These are phyloP conservation scores for Malus hybrid DNA, from an alignment of 331 rosid genomes.

Conservation along the genomic window DNA sequence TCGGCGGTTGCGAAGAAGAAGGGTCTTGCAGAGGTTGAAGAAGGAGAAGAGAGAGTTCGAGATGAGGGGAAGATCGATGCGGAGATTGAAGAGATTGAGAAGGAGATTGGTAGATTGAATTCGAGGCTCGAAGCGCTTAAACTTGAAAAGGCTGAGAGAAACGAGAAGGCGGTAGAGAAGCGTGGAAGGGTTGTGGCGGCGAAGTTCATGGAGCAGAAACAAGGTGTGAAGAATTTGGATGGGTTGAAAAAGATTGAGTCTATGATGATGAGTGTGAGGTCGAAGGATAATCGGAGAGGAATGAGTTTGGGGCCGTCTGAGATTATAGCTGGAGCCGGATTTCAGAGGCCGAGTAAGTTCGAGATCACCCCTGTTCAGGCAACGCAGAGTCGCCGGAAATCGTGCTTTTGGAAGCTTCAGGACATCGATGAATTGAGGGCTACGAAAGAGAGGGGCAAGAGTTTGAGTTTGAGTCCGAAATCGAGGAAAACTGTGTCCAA, in stretches of 20 bases:
- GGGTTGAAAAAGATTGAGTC: slow-evolving; percentile 26
- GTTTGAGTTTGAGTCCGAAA: slow-evolving; percentile 48
- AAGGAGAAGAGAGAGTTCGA: slow-evolving; percentile 14
- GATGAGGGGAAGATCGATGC: slow-evolving; percentile 41
- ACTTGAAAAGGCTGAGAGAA: slow-evolving; percentile 45
- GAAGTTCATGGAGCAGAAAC: slow-evolving; percentile 64
- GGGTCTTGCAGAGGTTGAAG: slow-evolving; percentile 10
- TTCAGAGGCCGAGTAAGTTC: slow-evolving; percentile 32
- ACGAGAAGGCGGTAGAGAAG: slow-evolving; percentile 26
- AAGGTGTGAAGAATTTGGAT: slow-evolving; percentile 17
- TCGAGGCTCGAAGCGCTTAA: slow-evolving; percentile 51
- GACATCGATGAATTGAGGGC: slow-evolving; percentile 44
- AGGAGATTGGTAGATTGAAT: slow-evolving; percentile 51
- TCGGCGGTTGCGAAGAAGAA: slow-evolving; percentile 12
- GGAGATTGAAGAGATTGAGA: slow-evolving; percentile 62
- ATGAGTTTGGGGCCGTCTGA: slow-evolving; percentile 74
- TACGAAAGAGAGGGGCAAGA: slow-evolving; percentile 40
- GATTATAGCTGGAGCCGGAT: slow-evolving; percentile 31
- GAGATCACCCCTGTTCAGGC: slow-evolving; percentile 40
- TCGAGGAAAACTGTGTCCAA: slow-evolving; percentile 35
- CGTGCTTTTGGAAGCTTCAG: slow-evolving; percentile 66
- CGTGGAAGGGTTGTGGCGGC: slow-evolving; percentile 50
- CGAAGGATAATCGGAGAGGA: slow-evolving; percentile 45
- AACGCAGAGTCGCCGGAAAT: slow-evolving; percentile 62
- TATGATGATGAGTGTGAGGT: slow-evolving; percentile 18